Percentiles rank a stretch among this genome's conserved stretches.
phyloP scores from a whole-genome alignment of 1,284 basidiomycete genomes.

The Quambalaria eucalypti region DNA sequence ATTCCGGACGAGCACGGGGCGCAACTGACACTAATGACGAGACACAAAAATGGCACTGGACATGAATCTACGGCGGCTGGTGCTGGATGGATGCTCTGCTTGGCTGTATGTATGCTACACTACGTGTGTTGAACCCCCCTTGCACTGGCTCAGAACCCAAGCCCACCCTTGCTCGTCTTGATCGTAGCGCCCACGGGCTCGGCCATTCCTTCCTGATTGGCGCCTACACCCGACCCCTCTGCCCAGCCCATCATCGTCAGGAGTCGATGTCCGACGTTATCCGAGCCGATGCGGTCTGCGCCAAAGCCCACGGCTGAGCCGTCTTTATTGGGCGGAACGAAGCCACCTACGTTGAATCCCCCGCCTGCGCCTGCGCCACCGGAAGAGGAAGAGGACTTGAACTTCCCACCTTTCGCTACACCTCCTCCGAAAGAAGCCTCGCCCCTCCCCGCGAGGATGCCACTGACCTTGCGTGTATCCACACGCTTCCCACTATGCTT shows the following conservation, averaged over 20 bases:
- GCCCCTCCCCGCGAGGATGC: conserved; percentile 20
- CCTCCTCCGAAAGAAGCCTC: conserved; percentile 26
- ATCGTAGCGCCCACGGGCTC: conserved; percentile 41
- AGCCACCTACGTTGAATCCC: neutral
- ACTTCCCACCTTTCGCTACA: neutral
- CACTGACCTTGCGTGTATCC: conserved; percentile 21
- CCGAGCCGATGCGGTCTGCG: conserved; percentile 39
- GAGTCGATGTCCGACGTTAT: conserved; percentile 43
- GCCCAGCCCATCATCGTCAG: conserved; percentile 44
- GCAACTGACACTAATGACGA: too few relatives aligned
- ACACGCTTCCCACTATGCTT: conserved; percentile 17
- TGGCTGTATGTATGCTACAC: too few relatives aligned
- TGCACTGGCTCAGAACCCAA: too few relatives aligned
- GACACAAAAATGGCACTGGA: too few relatives aligned
- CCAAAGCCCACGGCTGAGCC: conserved; percentile 40
- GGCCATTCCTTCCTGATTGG: conserved; percentile 30
- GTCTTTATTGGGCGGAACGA: conserved; percentile 30
- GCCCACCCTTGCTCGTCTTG: conserved; percentile 36
- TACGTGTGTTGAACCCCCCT: too few relatives aligned
- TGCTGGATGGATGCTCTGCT: too few relatives aligned
- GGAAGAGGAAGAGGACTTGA: conserved; percentile 2
- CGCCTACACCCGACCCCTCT: conserved; percentile 37
- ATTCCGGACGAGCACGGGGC: too few relatives aligned
- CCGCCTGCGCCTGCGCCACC: conserved; percentile 1
- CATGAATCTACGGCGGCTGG: too few relatives aligned